Base-by-base conservation (phyloP, 2,329 filamentous ascomycete species). In the Diplodia intermedia region DNA sequence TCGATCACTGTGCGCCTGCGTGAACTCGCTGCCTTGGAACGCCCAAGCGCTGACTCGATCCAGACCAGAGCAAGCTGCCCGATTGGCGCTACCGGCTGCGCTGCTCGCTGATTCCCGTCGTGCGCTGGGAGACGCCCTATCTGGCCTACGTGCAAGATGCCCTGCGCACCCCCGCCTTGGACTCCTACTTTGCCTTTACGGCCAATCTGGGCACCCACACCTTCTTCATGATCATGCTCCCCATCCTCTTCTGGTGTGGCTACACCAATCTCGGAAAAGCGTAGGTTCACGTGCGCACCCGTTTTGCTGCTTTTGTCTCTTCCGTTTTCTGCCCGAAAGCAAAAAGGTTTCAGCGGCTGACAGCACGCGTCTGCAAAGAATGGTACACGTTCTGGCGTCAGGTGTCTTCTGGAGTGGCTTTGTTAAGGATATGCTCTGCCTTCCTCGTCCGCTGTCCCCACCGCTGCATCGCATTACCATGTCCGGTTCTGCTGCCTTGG, bases 151-250 rank as follows among this genome's bases (percentile, higher is more conserved):
- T 97, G 76, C 95, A 99, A 84, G 86, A 90, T 72, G 88, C 84
- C 77, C 80, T 94, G 77, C 91, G 94, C 75, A 90, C 92, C 23
- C 92, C 93, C 0, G 86, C 91, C 9, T 89, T 98, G 75, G 95
- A 99, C 80, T 92, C 92, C 70, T 99, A 97, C 83, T 99, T 99
- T 80, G 94, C 95, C 62, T 92, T 96, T 72, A 97, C 94, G 0
- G 95, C 95, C 71, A 99, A 98, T 79, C 87, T 98, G 67, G 93
- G 95, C 72, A 99, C 95, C 0, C 95, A 99, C 81, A 99, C 95
- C 0, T 98, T 97, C 83, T 99, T 97, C 84, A 98, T 98, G 94
- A 86, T 97, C 72, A 91, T 93, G 69, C 83, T 99, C 75, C 95
- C 95, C 6, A 92, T 98, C 71, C 86, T 97, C 73, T 98, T 98